These are phyloP conservation scores for Deinandra increscens DNA, from an alignment of 129 eudicot genomes.

Conservation along the genomic window DNA sequence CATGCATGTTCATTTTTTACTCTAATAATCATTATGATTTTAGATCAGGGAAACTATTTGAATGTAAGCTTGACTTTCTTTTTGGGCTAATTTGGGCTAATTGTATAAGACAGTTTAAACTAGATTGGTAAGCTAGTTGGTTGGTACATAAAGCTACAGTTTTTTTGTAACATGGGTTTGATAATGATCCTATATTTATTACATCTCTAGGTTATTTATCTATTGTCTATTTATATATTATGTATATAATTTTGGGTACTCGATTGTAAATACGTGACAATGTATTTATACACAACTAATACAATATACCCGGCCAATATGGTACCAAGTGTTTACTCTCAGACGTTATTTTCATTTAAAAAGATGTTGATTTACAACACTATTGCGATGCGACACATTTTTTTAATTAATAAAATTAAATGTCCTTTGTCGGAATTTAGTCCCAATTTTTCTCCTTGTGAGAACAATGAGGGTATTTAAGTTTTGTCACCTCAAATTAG, in stretches of 20 bases:
- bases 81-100: no score
- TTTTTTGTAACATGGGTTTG: neutral
- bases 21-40: neutral
- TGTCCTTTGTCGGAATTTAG: no score
- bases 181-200: neutral
- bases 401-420: no score
- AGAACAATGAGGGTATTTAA: no score
- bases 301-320: neutral
- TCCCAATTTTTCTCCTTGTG: no score
- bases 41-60: neutral
- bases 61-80: neutral
- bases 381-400: no score
- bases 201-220: neutral
- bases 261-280: neutral
- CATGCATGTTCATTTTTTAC: neutral
- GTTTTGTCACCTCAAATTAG: no score
- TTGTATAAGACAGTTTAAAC: neutral
- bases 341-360: no score
- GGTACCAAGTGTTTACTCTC: neutral
- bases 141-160: neutral
- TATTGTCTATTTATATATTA: neutral
- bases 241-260: neutral
- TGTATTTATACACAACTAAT: neutral
- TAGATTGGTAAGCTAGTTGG: neutral
- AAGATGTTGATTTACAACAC: no score